Percentiles rank a stretch among this genome's conserved stretches.
Conservation (phyloP, 116 monocot genomes). For the Papilionanthe hybrid region DNA sequence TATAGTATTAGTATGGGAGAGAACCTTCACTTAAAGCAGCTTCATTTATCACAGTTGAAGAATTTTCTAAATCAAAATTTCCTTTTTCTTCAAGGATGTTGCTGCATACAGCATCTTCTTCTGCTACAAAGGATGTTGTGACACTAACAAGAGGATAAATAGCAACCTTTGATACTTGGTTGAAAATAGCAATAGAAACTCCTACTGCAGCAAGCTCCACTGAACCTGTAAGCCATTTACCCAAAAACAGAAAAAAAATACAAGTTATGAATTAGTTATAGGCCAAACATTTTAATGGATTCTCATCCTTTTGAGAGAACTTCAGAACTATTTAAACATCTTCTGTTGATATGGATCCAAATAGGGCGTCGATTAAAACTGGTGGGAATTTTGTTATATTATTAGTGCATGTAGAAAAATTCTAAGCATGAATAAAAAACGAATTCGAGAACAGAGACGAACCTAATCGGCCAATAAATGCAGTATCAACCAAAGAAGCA, state of each 20-base stretch:
- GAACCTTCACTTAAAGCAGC: conserved; percentile 14
- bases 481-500: conserved; percentile 86
- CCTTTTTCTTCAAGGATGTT: conserved; percentile 23
- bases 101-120: conserved; percentile 54
- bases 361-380: background rate
- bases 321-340: background rate
- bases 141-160: conserved; percentile 91
- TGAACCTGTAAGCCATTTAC: conserved; percentile 32
- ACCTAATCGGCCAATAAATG: conserved; percentile 86
- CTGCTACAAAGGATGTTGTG: conserved; percentile 88
- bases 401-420: background rate
- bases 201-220: conserved; percentile 79
- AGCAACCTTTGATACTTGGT: conserved; percentile 71
- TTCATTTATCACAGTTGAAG: conserved; percentile 10
- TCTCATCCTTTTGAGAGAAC: background rate
- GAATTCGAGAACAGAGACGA: conserved; percentile 5
- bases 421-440: background rate
- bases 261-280: background rate
- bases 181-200: conserved; percentile 75
- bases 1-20: background rate
- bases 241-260: background rate
- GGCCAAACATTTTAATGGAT: background rate
- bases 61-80: conserved; percentile 34
- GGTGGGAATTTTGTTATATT: background rate
- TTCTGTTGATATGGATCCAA: background rate